Base-by-base conservation (phyloP, 73 alveolate species). In the Paramecium caudatum region DNA sequence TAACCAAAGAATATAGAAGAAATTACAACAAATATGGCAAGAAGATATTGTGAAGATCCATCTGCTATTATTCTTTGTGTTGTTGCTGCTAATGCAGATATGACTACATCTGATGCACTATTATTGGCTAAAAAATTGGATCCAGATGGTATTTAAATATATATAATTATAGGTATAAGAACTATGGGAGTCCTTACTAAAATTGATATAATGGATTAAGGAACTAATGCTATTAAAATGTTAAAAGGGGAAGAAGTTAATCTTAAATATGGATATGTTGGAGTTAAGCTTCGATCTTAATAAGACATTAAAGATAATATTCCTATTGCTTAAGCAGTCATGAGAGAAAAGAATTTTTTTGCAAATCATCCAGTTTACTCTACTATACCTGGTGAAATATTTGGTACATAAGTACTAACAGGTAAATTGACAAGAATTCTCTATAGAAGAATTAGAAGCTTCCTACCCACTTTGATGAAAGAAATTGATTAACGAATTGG, bases 1-100 rank as follows among this genome's bases (percentile, higher is more conserved):
- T 95, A 97, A 74, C 98, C 97, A 10, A 93, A 97, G 61, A 90
- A 95, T 63, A 96, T 97, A 15, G 98, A 95, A 70, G 86, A 95
- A 90, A 93, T 98, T 47, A 97, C 99, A 15, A 93, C 95, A 48
- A 92, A 95, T 25, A 97, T 98, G 99, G 98, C 99, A 32, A 47
- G 46, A 23, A 95, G 95, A 92, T 97, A 97, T 92, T 78, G 95
- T 49, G 82, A 93, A 69, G 97, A 92, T 82, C 95, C 94, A 1
- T 91, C 98, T 15, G 95, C 98, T 21, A 97, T 96, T 39, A 95
- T 96, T 55, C 94, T 97, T 46, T 91, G 94, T 15, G 97, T 94
- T 46, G 85, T 82, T 47, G 95, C 98, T 16, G 97, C 97, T n/a
- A 94, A 93, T 85, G 91, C 90, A 27, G 98, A 94, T 85, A 63